phyloP scores from a whole-genome alignment of 306 rosid genomes.

The Arachis stenosperma region DNA sequence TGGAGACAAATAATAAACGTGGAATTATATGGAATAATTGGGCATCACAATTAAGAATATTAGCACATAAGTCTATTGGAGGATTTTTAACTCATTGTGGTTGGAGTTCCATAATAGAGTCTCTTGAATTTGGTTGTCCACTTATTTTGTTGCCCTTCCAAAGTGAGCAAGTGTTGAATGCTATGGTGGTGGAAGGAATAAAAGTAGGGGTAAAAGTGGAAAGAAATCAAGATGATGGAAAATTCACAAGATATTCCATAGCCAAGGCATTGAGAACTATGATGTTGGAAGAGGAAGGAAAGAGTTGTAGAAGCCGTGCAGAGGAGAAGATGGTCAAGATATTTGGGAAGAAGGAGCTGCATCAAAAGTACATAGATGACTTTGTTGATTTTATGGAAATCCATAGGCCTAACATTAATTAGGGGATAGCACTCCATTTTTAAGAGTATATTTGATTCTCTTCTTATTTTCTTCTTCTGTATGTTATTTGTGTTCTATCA shows the following conservation, averaged over 20 bases:
- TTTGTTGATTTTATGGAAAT: slow-evolving; percentile 36
- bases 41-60: not conserved
- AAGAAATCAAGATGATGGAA: not conserved
- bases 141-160: slow-evolving; percentile 1
- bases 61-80: not conserved
- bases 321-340: slow-evolving; percentile 15
- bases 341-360: slow-evolving; percentile 26
- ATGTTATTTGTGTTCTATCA: no score
- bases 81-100: slow-evolving; percentile 4
- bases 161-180: not conserved
- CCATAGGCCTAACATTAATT: not conserved
- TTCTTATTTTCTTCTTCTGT: no score
- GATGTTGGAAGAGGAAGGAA: not conserved
- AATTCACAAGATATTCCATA: not conserved
- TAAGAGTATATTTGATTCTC: no score
- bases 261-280: not conserved
- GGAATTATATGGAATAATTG: not conserved
- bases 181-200: not conserved
- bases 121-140: not conserved
- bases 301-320: not conserved
- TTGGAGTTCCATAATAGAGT: not conserved
- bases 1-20: not conserved
- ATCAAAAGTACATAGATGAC: slow-evolving; percentile 33
- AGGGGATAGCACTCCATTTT: not conserved
- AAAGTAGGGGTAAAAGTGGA: not conserved